Base-by-base conservation (phyloP, 1,139 yeast species). In the Yamadazyma conglobata region DNA sequence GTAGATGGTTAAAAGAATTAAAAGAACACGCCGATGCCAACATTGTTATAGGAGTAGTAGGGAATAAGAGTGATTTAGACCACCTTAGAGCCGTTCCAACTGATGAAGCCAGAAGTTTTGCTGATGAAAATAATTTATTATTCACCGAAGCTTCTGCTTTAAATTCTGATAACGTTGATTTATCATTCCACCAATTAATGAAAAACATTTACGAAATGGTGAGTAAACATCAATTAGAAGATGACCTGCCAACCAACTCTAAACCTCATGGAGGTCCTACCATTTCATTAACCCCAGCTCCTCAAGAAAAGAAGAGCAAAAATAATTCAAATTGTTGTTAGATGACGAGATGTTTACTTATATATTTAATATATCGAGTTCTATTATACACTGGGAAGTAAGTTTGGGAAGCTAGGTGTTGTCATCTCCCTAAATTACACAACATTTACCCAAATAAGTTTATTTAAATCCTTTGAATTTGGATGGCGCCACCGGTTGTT, bases 101-200 rank as follows among this genome's bases (percentile, higher is more conserved):
- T 24, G 98, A 91, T 38, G 98, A 91, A 62, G 98, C 98, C 35
- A 84, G 80, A 60, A 84, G 82, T 55, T 91, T 91, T 67, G 96
- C 98, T 28, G 78, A 85, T 40, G 98, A 93, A 61, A 89, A 91
- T 64, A 87, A 77, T 56, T 71, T 91, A 49, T 70, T 91, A 50
- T 91, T 91, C 58, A 89, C 96, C 30, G 98, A 91, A 65, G 95
- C 98, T n/a, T 82, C 95, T 38, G 98, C 98, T 12, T 73, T 93
- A 44, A 88, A 88, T 50, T 82, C 95, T 24, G 94, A 91, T 51
- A 93, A 93, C 58, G 98, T 91, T 37, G 98, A 91, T 56, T 73
- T 79, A 46, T 91, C 96, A 4, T 91, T 91, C 74, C 88, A 88
- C 57, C 95, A 88, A 56, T 76, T 93, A 46, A 76, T 88, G 49